Conservation (phyloP, 805 yeast species). For the Saturnispora dispora region DNA sequence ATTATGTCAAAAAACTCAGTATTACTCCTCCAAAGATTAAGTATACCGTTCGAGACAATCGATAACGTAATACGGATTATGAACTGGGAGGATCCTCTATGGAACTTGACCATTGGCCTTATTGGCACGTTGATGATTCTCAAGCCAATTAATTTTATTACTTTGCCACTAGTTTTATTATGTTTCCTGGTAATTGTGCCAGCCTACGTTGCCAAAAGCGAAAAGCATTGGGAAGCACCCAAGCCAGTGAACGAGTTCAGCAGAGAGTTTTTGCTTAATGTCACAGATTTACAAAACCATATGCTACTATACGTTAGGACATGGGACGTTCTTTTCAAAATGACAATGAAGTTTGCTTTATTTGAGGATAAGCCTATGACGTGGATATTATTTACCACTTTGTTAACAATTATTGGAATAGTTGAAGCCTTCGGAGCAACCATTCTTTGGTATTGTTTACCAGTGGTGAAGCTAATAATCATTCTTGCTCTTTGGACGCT, state of each 20-base stretch:
- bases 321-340: conserved; percentile 47
- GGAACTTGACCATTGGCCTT: conserved; percentile 47
- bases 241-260: conserved; percentile 73
- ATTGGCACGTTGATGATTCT: conserved; percentile 35
- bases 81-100: conserved; percentile 56
- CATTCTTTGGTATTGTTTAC: conserved; percentile 16
- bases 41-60: conserved; percentile 50
- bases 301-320: conserved; percentile 54
- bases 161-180: conserved; percentile 47
- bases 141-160: conserved; percentile 47
- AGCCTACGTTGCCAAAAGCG: conserved; percentile 49
- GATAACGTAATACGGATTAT: conserved; percentile 48
- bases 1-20: conserved; percentile 61
- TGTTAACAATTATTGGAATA: conserved; percentile 12
- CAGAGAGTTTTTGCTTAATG: conserved; percentile 64
- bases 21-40: conserved; percentile 50
- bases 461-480: conserved; percentile 25
- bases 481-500: conserved; percentile 43
- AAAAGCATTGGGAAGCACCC: conserved; percentile 47
- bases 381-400: conserved; percentile 37
- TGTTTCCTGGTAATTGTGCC: conserved; percentile 57
- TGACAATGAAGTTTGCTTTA: conserved; percentile 49
- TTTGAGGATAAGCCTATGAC: conserved; percentile 57
- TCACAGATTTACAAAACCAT: conserved; percentile 78
- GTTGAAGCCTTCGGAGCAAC: conserved; percentile 25